Base-by-base conservation (phyloP, 164 flowering plant species). In the Chimonanthus praecox region DNA sequence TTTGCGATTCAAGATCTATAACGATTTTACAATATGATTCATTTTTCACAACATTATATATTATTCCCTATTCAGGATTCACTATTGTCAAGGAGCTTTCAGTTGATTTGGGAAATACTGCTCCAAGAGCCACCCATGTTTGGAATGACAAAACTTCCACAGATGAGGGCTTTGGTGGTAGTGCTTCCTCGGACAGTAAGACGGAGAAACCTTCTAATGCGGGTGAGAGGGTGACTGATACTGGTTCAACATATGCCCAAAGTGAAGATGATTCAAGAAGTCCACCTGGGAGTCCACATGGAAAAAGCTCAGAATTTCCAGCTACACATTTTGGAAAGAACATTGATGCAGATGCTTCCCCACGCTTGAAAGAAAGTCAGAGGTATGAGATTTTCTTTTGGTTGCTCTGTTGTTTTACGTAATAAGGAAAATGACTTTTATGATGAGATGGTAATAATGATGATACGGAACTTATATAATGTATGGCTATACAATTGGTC, bases 81-180 rank as follows among this genome's bases (percentile, higher is more conserved):
- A 69, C 87, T 50, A 79, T 82, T 82, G 98, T 87, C 71, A 94
- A 93, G 80, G 99, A 95, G 83, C 89, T 93, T 74, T 88, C 97
- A 49, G 90, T 88, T 78, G 98, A 93, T 74, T 97, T 90, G 67
- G 87, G 89, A 85, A 92, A 90, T 75, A 82, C 87, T 47, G 64
- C 97, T 72, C 93, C 95, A 46, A 94, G 83, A 81, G 77, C 75
- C 20, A 86, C 85, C 78, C 71, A 84, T 47, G 74, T 78, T 65
- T 65, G 68, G 77, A 84, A 83, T 47, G 87, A 78, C 54, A 76
- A 78, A 64, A 21, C 78, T 69, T 71, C 84, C 13, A 13, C 68
- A n/a, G 81, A 73, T 77, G 85, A 80, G 69, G 75, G 62, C 77
- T 48, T 70, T 50, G 46, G 74, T 15, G 73, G 47, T 70, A 77